Evolutionary conservation across 495 filamentous ascomycete species (phyloP).

Genomic region (Penicillium bialowiezense): DNA sequence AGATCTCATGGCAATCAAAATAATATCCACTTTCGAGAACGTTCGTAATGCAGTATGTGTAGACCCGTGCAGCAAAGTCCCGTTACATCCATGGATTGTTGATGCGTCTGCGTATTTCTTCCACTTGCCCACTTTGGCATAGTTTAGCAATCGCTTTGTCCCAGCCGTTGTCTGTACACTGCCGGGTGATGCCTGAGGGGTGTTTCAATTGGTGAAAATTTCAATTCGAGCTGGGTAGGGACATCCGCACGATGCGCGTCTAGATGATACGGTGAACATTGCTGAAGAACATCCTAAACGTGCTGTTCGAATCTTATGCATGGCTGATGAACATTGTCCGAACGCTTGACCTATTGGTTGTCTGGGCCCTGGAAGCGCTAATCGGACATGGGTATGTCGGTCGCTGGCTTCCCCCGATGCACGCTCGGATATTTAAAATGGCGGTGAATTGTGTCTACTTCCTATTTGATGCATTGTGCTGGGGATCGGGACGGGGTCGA

Average conservation of each 20-base stretch:
- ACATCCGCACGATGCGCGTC: slow-evolving; percentile 4
- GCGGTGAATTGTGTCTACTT: slow-evolving; percentile 9
- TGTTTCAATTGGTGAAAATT: not conserved
- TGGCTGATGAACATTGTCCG: not conserved
- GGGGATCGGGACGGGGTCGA: not conserved
- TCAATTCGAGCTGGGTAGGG: slow-evolving; percentile 2
- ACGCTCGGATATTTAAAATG: slow-evolving; percentile 4
- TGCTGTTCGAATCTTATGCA: not conserved
- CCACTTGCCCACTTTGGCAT: not conserved
- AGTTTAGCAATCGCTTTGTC: slow-evolving; percentile 5
- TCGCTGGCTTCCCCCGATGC: slow-evolving; percentile 1
- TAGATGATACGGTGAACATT: not conserved
- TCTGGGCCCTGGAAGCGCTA: not conserved
- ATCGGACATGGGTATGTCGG: not conserved
- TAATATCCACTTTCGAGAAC: slow-evolving; percentile 10
- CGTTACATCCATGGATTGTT: slow-evolving; percentile 9
- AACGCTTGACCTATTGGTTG: not conserved
- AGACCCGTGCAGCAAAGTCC: slow-evolving; percentile 3
- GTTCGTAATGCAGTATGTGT: slow-evolving; percentile 7
- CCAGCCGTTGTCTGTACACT: slow-evolving; percentile 1
- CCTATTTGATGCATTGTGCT: not conserved
- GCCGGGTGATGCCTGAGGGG: not conserved
- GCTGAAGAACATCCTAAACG: not conserved
- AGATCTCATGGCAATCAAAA: not conserved
- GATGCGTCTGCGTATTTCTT: slow-evolving; percentile 14